These are phyloP conservation scores for Colletotrichum orchidophilum DNA, from an alignment of 2,329 filamentous ascomycete species.

Conservation along the genomic window DNA sequence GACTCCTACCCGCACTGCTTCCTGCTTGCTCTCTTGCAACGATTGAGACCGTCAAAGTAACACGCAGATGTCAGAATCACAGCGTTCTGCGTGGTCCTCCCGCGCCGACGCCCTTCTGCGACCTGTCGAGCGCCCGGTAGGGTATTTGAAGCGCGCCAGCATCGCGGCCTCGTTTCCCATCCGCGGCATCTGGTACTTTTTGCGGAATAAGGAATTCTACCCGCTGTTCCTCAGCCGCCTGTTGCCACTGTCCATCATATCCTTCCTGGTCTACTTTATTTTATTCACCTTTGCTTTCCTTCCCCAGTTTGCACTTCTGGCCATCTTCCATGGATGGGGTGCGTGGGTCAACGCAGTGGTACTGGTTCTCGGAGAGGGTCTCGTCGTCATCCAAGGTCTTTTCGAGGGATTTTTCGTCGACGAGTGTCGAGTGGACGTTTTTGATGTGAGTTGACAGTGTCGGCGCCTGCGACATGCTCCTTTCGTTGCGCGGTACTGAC, in stretches of 20 bases:
- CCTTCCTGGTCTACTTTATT: constrained; percentile 81
- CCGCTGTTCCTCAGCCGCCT: constrained; percentile 82
- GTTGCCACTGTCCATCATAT: constrained; percentile 83
- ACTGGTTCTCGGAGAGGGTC: constrained; percentile 83
- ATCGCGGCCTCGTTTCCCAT: constrained; percentile 65
- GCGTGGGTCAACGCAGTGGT: constrained; percentile 93
- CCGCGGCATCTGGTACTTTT: constrained; percentile 85
- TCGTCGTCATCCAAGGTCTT: constrained; percentile 74
- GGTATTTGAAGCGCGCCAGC: constrained; percentile 55
- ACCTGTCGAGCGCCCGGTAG: constrained; percentile 47
- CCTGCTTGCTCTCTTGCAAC: no score
- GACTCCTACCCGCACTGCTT: background rate
- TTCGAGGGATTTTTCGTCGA: constrained; percentile 87
- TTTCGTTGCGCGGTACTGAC: constrained; percentile 24
- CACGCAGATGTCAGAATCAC: constrained; percentile 13
- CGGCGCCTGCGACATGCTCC: constrained; percentile 9
- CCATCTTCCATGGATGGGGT: constrained; percentile 85
- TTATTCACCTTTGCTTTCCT: constrained; percentile 90
- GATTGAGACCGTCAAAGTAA: background rate
- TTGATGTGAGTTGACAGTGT: constrained; percentile 69
- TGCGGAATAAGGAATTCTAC: constrained; percentile 80
- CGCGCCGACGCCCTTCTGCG: constrained; percentile 20
- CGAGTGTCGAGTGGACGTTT: constrained; percentile 81
- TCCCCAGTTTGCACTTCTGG: constrained; percentile 88
- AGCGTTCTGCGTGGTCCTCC: constrained; percentile 24